Evolutionary conservation across 192 early-diverging fungal genomes (phyloP), one percentile per base, ranked within the genome.

Genomic region (Coemansia asiatica): DNA sequence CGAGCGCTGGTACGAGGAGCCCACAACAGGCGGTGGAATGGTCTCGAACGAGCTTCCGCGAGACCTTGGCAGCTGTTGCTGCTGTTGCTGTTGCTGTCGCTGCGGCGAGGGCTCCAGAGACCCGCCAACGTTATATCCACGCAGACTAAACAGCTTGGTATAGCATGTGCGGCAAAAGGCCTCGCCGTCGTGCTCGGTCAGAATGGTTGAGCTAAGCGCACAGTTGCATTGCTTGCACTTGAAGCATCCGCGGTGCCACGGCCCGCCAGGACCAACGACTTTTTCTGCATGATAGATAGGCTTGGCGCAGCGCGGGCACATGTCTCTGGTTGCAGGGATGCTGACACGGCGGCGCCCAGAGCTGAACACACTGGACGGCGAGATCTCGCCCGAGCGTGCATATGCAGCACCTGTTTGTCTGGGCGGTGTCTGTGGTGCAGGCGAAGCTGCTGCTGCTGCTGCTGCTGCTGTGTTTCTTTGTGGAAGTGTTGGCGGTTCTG

Each of bases 221-320:
- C 65, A 71, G 38, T 65, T 61, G 60, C 83, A 84, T 56, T 74
- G 65, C 48, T 71, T 80, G 75, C 83, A 84, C n/a, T 70, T 74
- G 53, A 84, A 71, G 62, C 83, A 84, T 19, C 59, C 55, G 23
- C 75, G 74, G 31, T 84, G 83, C 83, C 83, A 84, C 10, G 77
- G 64, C 3, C 83, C 83, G 21, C 72, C 69, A 0, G 83, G 83
- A 1, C 83, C 83, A 35, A 84, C 67, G 0, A 76, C 82, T 67
- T 84, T 77, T 38, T 84, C 83, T 12, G 83, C 83, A 31, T 79
- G 75, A 72, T 75, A 84, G 15, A 84, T 79, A 28, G 71, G 57
- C 54, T 75, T 76, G 26, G 49, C n/a, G 63, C 83, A 84, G 12
- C 78, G 69, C 12, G 77, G 83, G 49, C 83, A 84, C 16, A 69